Conservation (phyloP, 2,329 filamentous ascomycete genomes). For the Calonectria honghensis region DNA sequence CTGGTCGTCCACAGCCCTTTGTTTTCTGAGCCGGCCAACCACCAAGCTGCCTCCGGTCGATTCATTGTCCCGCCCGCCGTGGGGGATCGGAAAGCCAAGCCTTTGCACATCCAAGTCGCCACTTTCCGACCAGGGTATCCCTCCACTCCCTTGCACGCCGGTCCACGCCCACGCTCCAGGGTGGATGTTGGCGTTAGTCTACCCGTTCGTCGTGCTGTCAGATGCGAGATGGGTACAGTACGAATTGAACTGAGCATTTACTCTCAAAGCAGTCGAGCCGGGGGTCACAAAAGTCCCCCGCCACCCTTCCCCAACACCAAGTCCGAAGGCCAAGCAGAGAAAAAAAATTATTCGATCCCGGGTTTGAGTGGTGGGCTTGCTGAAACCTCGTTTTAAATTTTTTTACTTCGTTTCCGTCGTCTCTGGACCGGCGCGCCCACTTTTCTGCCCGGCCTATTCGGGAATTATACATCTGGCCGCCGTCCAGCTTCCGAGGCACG, state of each 20-base stretch:
- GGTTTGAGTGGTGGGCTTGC: slow-evolving; percentile 42
- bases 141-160: slow-evolving; percentile 51
- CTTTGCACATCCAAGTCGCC: slow-evolving; percentile 49
- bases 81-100: slow-evolving; percentile 50
- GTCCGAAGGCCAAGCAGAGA: slow-evolving; percentile 26
- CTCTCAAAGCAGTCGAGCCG: slow-evolving; percentile 38
- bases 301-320: slow-evolving; percentile 28
- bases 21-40: slow-evolving; percentile 46
- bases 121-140: slow-evolving; percentile 49
- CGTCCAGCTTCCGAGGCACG: slow-evolving; percentile 36
- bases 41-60: slow-evolving; percentile 39
- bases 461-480: slow-evolving; percentile 37
- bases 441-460: slow-evolving; percentile 24
- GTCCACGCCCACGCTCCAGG: slow-evolving; percentile 51
- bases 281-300: slow-evolving; percentile 49
- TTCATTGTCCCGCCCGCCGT: slow-evolving; percentile 44
- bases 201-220: slow-evolving; percentile 58
- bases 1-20: slow-evolving; percentile 52
- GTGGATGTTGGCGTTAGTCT: slow-evolving; percentile 59
- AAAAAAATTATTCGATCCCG: slow-evolving; percentile 41
- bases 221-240: slow-evolving; percentile 54
- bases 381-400: slow-evolving; percentile 34
- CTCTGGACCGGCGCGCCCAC: slow-evolving; percentile 17
- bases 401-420: slow-evolving; percentile 8
- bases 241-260: slow-evolving; percentile 39